These are phyloP conservation scores for Rhizophora apiculata DNA, from an alignment of 345 rosid genomes.

Conservation along the genomic window DNA sequence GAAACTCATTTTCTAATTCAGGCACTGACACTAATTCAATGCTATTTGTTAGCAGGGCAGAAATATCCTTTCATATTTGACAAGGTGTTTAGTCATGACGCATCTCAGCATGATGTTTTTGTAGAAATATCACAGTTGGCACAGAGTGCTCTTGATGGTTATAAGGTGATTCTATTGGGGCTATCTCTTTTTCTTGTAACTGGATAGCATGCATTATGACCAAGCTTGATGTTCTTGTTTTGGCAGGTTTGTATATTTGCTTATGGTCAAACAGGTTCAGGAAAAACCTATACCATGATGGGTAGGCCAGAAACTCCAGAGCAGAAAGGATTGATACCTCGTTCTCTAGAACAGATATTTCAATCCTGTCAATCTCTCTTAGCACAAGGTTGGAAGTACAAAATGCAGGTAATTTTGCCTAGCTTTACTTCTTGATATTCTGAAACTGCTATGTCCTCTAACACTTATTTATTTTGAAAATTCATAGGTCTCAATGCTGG, in stretches of 20 bases:
- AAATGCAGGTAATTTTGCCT: constrained; percentile 67
- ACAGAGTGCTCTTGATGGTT: constrained; percentile 97
- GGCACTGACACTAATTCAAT: constrained; percentile 1
- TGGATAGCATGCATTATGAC: neutral
- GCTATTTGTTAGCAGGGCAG: constrained; percentile 48
- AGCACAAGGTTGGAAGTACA: constrained; percentile 92
- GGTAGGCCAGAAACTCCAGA: constrained; percentile 72
- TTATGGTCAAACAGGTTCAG: constrained; percentile 97
- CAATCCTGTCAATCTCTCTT: constrained; percentile 63
- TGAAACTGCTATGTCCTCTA: neutral
- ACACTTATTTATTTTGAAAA: neutral
- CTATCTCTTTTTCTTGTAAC: neutral
- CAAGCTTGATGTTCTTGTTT: neutral
- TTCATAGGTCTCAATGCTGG: constrained; percentile 85
- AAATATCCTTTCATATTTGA: constrained; percentile 86
- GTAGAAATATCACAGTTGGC: constrained; percentile 87
- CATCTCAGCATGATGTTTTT: constrained; percentile 85
- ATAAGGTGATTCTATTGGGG: constrained; percentile 51
- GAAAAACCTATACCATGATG: constrained; percentile 98
- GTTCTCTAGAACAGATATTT: constrained; percentile 87
- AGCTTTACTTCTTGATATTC: neutral
- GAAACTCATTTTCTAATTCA: neutral
- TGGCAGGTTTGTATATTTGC: constrained; percentile 95
- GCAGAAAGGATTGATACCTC: constrained; percentile 85
- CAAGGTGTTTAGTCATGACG: constrained; percentile 79